Evolutionary conservation across 768 basidiomycete species (phyloP), one percentile per base, ranked within the genome.

Genomic region (Pisolithus orientalis): DNA sequence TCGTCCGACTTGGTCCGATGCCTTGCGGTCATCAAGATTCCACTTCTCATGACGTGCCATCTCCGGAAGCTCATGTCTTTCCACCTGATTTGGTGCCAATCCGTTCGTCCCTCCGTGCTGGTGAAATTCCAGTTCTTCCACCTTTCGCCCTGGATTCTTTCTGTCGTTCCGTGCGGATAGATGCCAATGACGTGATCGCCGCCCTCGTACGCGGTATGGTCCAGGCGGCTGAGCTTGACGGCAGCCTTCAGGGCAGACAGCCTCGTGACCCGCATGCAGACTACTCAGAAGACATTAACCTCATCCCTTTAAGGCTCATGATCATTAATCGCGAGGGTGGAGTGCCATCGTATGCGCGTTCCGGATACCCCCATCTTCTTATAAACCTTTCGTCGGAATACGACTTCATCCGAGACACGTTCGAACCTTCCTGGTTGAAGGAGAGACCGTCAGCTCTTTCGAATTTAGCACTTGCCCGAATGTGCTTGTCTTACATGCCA

Each of bases 241-340:
- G 70, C 34, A 66, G 73, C 16, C 68, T 71, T 10, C 57, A 64
- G 28, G 66, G 60, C 37, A 53, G 66, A 48, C 62, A 59, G 10
- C 63, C 61, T 27, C 54, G 53, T 29, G 64, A 69, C n/a, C 59
- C 71, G 14, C 65, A 72, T 40, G 63, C 63, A 11, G 72, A 75
- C 32, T 65, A 68, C 51, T 75, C 76, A 0, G 74, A 76, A 29
- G 80, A 85, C 31, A 69, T 85, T 51, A 90, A 98, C 70, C 80
- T 99, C 52, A 94, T 93, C 4, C 96, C 96, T 1, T 74, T 97
- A 50, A 88, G 96, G 28, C 79, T 99, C 53, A 94, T 99, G 89
- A 87, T 98, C 68, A 97, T 99, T 70, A 95, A 94, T 67, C 81
- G 87, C 17, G 91, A 95, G 69, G 96, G 96, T 24, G 96, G 96